Evolutionary conservation across 2,329 filamentous ascomycete genomes (phyloP), one percentile per base, ranked within the genome.

Genomic region (Arthrobotrys pseudoclavata): DNA sequence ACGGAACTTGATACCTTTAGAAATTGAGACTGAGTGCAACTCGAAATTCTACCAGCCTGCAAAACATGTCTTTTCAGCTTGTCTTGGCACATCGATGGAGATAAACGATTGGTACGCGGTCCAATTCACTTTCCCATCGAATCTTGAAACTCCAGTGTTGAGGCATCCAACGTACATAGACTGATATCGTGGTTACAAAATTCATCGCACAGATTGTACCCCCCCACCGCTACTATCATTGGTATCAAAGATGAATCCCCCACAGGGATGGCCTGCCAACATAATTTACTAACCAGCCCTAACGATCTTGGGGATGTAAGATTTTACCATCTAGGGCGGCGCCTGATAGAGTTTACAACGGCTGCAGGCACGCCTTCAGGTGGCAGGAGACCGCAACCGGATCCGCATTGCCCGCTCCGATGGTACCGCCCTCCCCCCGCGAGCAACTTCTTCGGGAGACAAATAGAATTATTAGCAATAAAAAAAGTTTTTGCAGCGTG

Each of bases 161-260:
- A 34, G 31, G 12, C 12, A 5, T 34, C 12, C 12, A 9, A 34
- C 12, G 1, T 9, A 34, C 7, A 34, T 34, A 34, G 7, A 9
- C 7, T 34, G 31, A 10, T 34, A 34, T 10, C 31, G 12, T 34
- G 7, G 7, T 34, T 10, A n/a, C 31, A 34, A 34, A 29, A 29
- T 7, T 34, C 31, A 9, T 4, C 31, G 31, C 3, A 55, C n/a
- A 55, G 50, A 55, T 55, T 15, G 50, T 55, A 34, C 50, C 50
- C 9, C 20, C 50, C 3, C 12, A 12, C 50, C 15, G 15, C 26
- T 55, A 55, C 50, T 18, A 55, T 55, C 13, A 55, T 55, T 7
- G 50, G 50, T 24, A 24, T 34, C 50, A 55, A 55, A n/a, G 26
- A 31, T 4, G 50, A 55, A 20, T 10, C 10, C 26, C 50, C 50